Evolutionary conservation across 2,329 filamentous ascomycete genomes (phyloP), one percentile per base, ranked within the genome.

Genomic region (Sporothrix protearum): DNA sequence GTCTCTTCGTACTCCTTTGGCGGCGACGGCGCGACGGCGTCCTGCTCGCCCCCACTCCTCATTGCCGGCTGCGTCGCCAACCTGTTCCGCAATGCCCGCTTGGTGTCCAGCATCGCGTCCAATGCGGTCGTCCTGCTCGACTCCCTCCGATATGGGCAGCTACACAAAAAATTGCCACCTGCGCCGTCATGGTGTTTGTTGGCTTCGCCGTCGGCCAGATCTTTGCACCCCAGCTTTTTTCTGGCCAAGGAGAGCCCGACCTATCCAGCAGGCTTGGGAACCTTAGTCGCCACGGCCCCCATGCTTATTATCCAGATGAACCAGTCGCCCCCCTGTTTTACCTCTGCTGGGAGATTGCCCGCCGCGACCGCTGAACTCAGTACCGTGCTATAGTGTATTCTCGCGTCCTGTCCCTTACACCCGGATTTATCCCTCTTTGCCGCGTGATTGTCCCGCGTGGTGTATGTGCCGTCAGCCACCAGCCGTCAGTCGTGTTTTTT

Each of bases 151-250:
- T 73, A 89, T 89, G 0, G 89, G 86, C 0, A 89, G 90, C 1
- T 89, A 92, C 76, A 92, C 89, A 0, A 92, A 92, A 79, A 87
- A 88, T 74, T 74, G 91, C 91, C 76, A 85, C 86, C 10, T 89
- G 86, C 0, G 91, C 88, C 0, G 88, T 85, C 14, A 82, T 90
- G 7, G 81, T 92, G 0, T 89, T 92, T 75, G 84, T 92, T 63
- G 84, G 85, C 1, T 90, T 87, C 83, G 87, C 86, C 47, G 81
- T 83, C 0, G 88, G 88, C 1, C 91, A 90, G 76, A 71, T 73
- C 19, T 70, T 71, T 22, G 47, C 72, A 42, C 72, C 72, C 3
- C 72, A 91, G 80, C 83, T 89, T 2, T 90, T 90, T 89, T 80
- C 80, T 87, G 16, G 79, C 82, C n/a, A 80, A 78, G 45, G 87